A percentile compares a stretch with the other conserved stretches of the same genome.
Conservation (phyloP, 2,329 filamentous ascomycete species). For the Nemania abortiva region DNA sequence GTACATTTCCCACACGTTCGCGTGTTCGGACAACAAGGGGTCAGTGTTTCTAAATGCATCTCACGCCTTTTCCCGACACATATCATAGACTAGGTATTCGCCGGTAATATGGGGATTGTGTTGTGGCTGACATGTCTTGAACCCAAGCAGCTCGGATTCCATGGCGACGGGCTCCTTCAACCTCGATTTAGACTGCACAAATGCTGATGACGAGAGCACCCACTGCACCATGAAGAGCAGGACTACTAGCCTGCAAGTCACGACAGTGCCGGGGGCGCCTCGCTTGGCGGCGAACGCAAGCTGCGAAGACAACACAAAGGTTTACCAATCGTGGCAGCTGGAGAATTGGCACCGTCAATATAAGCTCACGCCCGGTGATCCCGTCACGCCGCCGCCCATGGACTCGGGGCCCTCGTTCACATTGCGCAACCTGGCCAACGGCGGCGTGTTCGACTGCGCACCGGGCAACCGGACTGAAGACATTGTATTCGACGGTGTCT, state of each 20-base stretch:
- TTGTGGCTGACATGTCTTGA: background rate
- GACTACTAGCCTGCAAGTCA: slow-evolving; percentile 37
- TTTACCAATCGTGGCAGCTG: slow-evolving; percentile 53
- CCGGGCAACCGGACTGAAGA: slow-evolving; percentile 39
- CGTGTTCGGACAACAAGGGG: slow-evolving; percentile 50
- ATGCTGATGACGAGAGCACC: slow-evolving; percentile 38
- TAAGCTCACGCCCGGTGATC: slow-evolving; percentile 45
- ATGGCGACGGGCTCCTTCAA: slow-evolving; percentile 49
- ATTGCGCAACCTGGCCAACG: slow-evolving; percentile 47
- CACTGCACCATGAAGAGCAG: slow-evolving; percentile 45
- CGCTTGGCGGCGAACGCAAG: slow-evolving; percentile 34
- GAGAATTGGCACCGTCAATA: slow-evolving; percentile 50
- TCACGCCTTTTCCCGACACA: background rate
- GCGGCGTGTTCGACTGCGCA: slow-evolving; percentile 46
- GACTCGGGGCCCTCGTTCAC: slow-evolving; percentile 52
- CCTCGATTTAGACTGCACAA: slow-evolving; percentile 50
- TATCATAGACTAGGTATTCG: background rate
- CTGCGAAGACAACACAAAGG: slow-evolving; percentile 45
- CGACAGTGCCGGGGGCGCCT: slow-evolving; percentile 39
- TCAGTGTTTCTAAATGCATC: slow-evolving; percentile 32
- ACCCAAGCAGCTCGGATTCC: slow-evolving; percentile 43
- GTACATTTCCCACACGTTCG: slow-evolving; percentile 53
- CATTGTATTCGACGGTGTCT: slow-evolving; percentile 45
- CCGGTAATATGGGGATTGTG: background rate
- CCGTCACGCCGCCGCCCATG: slow-evolving; percentile 27